These are phyloP conservation scores for Epichloe amarillans DNA, from an alignment of 2,329 filamentous ascomycete genomes.

Conservation along the genomic window DNA sequence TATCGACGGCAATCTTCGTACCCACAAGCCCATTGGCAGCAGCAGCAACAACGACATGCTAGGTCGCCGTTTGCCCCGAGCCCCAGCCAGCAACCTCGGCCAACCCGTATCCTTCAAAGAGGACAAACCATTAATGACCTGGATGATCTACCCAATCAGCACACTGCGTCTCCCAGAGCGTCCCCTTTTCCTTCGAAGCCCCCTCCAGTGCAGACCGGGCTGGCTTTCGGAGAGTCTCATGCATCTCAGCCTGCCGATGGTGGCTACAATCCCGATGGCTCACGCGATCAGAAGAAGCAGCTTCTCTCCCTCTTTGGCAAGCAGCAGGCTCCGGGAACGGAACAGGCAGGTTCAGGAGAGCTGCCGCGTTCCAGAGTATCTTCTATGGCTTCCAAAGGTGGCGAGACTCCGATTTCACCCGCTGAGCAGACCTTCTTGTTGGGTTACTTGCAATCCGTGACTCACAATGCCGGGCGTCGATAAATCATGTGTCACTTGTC, in stretches of 20 bases:
- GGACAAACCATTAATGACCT: conserved; percentile 17
- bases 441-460: conserved; percentile 53
- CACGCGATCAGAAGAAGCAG: conserved; percentile 20
- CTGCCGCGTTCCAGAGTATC: conserved; percentile 24
- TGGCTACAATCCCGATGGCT: conserved; percentile 13
- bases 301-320: conserved; percentile 52
- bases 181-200: conserved; percentile 10
- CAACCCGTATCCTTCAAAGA: conserved; percentile 23
- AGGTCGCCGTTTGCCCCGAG: not conserved
- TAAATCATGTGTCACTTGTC: not conserved
- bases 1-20: conserved; percentile 7
- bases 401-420: conserved; percentile 45
- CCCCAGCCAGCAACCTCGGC: conserved; percentile 8
- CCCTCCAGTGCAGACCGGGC: conserved; percentile 4
- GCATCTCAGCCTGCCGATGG: not conserved
- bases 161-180: conserved; percentile 10
- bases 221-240: not conserved
- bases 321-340: conserved; percentile 6
- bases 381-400: conserved; percentile 29
- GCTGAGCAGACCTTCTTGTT: conserved; percentile 66
- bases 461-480: conserved; percentile 25
- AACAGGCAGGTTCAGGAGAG: conserved; percentile 4
- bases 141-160: not conserved
- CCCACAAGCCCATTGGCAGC: not conserved
- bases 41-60: not conserved